These are phyloP conservation scores for Ogataea trehaloabstinens DNA, from an alignment of 805 yeast species.

Conservation along the genomic window DNA sequence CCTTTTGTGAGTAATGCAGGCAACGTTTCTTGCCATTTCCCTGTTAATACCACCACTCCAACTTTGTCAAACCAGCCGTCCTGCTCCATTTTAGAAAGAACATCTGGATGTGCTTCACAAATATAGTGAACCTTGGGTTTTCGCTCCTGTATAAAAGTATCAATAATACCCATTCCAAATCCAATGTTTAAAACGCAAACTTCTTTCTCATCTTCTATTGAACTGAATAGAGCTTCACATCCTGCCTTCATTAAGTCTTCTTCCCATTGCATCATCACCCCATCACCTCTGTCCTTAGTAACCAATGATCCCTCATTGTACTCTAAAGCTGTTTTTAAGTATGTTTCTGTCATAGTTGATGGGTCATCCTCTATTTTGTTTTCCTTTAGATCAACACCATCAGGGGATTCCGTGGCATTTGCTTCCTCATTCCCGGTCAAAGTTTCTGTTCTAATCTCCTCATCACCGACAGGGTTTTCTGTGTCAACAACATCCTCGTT, in stretches of 20 bases:
- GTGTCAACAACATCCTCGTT: constrained; percentile 34
- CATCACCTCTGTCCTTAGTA: constrained; percentile 74
- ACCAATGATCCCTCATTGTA: constrained; percentile 68
- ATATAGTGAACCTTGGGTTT: constrained; percentile 76
- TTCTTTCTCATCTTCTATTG: constrained; percentile 35
- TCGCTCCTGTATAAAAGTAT: constrained; percentile 61
- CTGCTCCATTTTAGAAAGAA: constrained; percentile 56
- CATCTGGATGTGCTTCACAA: constrained; percentile 94
- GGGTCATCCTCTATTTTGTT: constrained; percentile 43
- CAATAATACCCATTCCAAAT: constrained; percentile 97
- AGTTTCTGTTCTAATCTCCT: constrained; percentile 15
- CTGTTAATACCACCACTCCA: constrained; percentile 72
- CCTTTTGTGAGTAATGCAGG: constrained; percentile 62
- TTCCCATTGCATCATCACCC: constrained; percentile 99
- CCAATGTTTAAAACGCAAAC: constrained; percentile 77
- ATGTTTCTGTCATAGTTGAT: constrained; percentile 62
- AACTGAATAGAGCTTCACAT: constrained; percentile 65
- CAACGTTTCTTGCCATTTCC: constrained; percentile 89
- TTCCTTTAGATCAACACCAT: constrained; percentile 19
- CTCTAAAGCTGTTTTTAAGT: constrained; percentile 61
- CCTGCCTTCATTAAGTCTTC: constrained; percentile 76
- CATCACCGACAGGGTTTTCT: constrained; percentile 15
- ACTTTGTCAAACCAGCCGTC: constrained; percentile 84
- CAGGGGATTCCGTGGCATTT: constrained; percentile 11
- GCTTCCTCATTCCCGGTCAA: constrained; percentile 13